Conservation (phyloP, 305 asterid genomes). For the Fraxinus nigra region DNA sequence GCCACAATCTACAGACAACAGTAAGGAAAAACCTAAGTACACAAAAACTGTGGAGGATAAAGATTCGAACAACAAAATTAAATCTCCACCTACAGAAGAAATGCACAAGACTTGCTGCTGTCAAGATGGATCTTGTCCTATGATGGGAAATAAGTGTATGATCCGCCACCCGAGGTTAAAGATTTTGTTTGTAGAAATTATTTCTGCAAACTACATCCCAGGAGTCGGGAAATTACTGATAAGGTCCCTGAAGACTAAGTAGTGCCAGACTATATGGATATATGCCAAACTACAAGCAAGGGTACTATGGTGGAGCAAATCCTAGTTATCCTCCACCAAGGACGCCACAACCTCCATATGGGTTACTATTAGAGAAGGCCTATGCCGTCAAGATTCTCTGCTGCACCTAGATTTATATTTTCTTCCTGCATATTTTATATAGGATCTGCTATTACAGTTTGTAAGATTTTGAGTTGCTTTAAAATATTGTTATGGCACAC, state of each 20-base stretch:
- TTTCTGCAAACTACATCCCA: slow-evolving; percentile 28
- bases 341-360: slow-evolving; percentile 24
- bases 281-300: background rate
- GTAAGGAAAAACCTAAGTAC: background rate
- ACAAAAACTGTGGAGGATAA: background rate
- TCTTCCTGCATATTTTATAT: background rate
- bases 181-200: too few species aligned
- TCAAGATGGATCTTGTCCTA: slow-evolving; percentile 12
- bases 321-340: slow-evolving; percentile 12
- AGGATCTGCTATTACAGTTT: background rate
- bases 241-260: slow-evolving; percentile 14
- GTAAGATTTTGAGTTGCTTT: background rate
- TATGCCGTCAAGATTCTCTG: background rate
- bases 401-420: background rate
- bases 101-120: slow-evolving; percentile 11
- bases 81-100: background rate
- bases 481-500: background rate
- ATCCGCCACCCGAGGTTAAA: background rate
- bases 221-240: background rate
- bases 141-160: slow-evolving; percentile 13
- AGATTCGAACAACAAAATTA: background rate
- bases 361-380: slow-evolving; percentile 6
- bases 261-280: background rate
- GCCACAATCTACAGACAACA: background rate
- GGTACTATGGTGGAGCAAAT: background rate